Evolutionary conservation across 148 eudicot genomes (phyloP).

Genomic region (Chenopodium formosanum): DNA sequence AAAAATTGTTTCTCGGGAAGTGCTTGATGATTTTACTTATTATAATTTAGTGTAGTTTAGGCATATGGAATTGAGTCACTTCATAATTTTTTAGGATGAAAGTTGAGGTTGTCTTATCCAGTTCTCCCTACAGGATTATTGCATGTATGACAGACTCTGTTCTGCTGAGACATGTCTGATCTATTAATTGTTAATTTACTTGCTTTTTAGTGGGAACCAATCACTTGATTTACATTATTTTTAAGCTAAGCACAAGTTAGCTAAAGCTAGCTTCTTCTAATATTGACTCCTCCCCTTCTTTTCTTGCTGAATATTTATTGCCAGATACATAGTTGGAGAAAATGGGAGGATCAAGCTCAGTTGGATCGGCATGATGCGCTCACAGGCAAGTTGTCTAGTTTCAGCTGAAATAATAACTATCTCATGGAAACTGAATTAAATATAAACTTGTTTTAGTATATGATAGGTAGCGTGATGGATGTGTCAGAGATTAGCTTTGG

Average conservation of each 20-base stretch:
- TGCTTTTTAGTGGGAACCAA: background rate
- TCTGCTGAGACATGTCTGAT: background rate
- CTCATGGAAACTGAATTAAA: conserved; percentile 5
- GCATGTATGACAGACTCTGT: too few species aligned
- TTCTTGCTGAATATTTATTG: conserved; percentile 19
- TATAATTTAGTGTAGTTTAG: background rate
- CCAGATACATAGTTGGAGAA: conserved; percentile 90
- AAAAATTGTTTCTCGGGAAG: background rate
- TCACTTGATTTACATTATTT: background rate
- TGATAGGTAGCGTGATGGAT: background rate
- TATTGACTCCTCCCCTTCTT: conserved; percentile 9
- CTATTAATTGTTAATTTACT: background rate
- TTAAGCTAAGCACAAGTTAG: background rate
- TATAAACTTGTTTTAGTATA: background rate
- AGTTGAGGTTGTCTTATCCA: background rate
- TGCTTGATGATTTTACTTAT: background rate
- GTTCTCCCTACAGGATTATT: too few species aligned
- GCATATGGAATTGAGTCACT: background rate
- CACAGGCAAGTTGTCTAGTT: conserved; percentile 49
- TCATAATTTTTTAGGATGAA: background rate
- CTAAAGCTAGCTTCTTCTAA: background rate
- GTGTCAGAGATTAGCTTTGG: background rate
- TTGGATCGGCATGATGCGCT: conserved; percentile 61
- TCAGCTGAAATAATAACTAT: conserved; percentile 5
- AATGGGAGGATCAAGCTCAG: conserved; percentile 93